These are phyloP conservation scores for Penicillium herquei DNA, from an alignment of 495 filamentous ascomycete species.

Conservation along the genomic window DNA sequence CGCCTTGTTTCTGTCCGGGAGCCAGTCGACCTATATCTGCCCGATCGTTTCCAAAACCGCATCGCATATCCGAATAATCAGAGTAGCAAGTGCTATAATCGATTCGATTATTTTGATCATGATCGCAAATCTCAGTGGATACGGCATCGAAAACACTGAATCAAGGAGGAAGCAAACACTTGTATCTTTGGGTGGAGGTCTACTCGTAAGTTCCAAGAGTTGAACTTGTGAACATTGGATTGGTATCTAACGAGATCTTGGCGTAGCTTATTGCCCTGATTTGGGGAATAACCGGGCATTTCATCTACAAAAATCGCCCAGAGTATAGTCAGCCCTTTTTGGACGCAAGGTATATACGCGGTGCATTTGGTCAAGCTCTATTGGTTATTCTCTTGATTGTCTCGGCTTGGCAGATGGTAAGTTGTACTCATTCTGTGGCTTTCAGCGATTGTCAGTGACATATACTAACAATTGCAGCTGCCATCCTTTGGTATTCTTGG, in stretches of 20 bases:
- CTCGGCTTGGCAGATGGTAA: slow-evolving; percentile 42
- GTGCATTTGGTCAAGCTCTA: slow-evolving; percentile 34
- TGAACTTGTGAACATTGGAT: neutral
- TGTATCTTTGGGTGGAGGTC: slow-evolving; percentile 32
- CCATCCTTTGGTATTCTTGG: slow-evolving; percentile 35
- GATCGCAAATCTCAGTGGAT: slow-evolving; percentile 28
- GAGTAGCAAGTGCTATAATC: slow-evolving; percentile 25
- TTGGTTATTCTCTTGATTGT: slow-evolving; percentile 30
- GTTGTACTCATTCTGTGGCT: slow-evolving; percentile 9
- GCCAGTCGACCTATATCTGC: slow-evolving; percentile 49
- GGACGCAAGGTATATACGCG: slow-evolving; percentile 32
- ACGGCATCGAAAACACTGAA: slow-evolving; percentile 16
- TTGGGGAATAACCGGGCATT: slow-evolving; percentile 26
- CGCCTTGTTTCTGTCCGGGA: slow-evolving; percentile 25
- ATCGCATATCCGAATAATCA: slow-evolving; percentile 24
- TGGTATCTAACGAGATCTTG: slow-evolving; percentile 1
- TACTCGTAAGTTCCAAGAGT: slow-evolving; percentile 33
- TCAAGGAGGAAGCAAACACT: slow-evolving; percentile 26
- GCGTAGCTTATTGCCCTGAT: slow-evolving; percentile 33
- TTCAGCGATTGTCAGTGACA: neutral
- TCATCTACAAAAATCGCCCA: slow-evolving; percentile 23
- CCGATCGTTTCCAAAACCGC: slow-evolving; percentile 29
- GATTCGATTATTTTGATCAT: slow-evolving; percentile 39
- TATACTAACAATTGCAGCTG: slow-evolving; percentile 24
- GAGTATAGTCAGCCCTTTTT: slow-evolving; percentile 30